These are phyloP conservation scores for Erigeron canadensis DNA, from an alignment of 129 eudicot genomes.

Conservation along the genomic window DNA sequence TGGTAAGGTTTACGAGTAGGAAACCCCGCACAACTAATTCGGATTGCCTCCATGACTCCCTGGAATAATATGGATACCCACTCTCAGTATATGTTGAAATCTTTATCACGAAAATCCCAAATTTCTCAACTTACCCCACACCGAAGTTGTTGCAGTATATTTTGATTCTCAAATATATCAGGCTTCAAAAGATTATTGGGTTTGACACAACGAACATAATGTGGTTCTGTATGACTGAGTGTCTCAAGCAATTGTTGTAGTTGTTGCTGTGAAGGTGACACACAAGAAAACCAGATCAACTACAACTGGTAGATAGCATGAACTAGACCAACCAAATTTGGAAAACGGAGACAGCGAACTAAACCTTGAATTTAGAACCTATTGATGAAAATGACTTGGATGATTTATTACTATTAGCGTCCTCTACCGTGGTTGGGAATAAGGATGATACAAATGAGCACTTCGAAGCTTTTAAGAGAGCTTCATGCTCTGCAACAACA, in stretches of 20 bases:
- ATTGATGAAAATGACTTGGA: slow-evolving; percentile 80
- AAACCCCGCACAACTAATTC: slow-evolving; percentile 93
- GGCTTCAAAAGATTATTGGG: slow-evolving; percentile 90
- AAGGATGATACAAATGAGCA: slow-evolving; percentile 78
- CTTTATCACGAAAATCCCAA: not conserved
- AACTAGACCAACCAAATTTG: slow-evolving; percentile 9
- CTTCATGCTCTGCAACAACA: slow-evolving; percentile 93
- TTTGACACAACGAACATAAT: slow-evolving; percentile 89
- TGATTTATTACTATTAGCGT: slow-evolving; percentile 44
- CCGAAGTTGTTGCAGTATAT: slow-evolving; percentile 91
- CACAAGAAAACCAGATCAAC: not conserved
- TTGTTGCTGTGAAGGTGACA: slow-evolving; percentile 64
- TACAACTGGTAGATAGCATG: not conserved
- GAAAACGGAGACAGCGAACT: not conserved
- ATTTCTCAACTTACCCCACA: slow-evolving; percentile 72
- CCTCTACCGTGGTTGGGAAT: slow-evolving; percentile 76
- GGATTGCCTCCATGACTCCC: slow-evolving; percentile 98
- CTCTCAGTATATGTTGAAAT: slow-evolving; percentile 5
- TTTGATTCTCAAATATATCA: slow-evolving; percentile 72
- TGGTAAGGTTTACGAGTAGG: slow-evolving; percentile 77
- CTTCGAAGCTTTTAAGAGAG: slow-evolving; percentile 74
- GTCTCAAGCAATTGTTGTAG: slow-evolving; percentile 90
- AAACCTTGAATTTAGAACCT: slow-evolving; percentile 75
- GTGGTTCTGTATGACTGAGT: slow-evolving; percentile 90
- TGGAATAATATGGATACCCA: slow-evolving; percentile 27